Base-by-base conservation (phyloP, 169 alveolate genomes). In the Cryptosporidium canis region DNA sequence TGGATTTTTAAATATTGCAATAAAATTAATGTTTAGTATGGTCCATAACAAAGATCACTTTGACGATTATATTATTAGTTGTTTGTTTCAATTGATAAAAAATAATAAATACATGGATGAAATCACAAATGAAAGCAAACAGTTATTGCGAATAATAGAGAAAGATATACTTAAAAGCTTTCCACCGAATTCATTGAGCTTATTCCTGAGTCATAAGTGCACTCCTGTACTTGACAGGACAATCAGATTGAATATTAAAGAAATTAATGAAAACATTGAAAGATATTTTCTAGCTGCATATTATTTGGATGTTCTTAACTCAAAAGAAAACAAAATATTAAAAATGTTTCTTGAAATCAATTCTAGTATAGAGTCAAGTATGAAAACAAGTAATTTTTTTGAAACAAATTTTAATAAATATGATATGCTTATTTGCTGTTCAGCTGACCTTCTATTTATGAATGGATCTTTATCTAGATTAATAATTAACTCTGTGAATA, bases 381-480 rank as follows among this genome's bases (percentile, higher is more conserved):
- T n/a, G 12, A 51, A 24, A 6, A 5, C 33, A 29, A 8, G 44
- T n/a, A 21, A 51, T 21, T 51, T 51, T 21, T 3, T 51, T 5
- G 4, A 21, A 1, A 51, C n/a, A 3, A 31, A 31, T 27, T 16
- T 16, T 37, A 33, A 70, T 31, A 48, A 47, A 14, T 24, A 53
- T 31, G 84, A 70, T 33, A 29, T 70, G 53, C 67, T 48, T 48
- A 70, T 70, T 70, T 70, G 29, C 45, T 14, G 67, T 35, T 55
- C 44, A 29, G 27, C 67, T 24, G 84, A 70, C 24, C 16, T 70
- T 16, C 51, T 70, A 31, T 47, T 51, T 48, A 35, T 24, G 16
- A 70, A 51, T 70, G 64, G 84, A 18, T 16, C 47, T 27, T 51
- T 18, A 31, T 47, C 55, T 31, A 51, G 21, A 70, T 24, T 47